A percentile compares a stretch with the other conserved stretches of the same genome.
These are phyloP conservation scores for Basidiobolus heterosporus DNA, from an alignment of 371 early-diverging fungal species.

Conservation along the genomic window DNA sequence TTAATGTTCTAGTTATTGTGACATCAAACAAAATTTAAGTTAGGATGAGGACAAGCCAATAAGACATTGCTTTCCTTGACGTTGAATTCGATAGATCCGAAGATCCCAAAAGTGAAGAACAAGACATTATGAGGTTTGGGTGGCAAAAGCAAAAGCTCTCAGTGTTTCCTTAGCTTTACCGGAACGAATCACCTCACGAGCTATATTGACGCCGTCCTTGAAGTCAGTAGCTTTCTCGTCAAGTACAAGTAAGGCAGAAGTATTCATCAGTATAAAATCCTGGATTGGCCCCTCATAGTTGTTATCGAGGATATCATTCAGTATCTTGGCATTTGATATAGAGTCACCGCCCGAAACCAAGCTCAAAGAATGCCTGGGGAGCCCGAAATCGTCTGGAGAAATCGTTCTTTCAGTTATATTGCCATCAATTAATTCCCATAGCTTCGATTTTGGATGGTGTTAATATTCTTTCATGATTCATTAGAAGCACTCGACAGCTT, in stretches of 20 bases:
- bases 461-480: background rate
- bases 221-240: constrained; percentile 53
- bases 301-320: constrained; percentile 44
- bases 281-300: constrained; percentile 52
- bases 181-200: constrained; percentile 46
- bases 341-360: constrained; percentile 67
- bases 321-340: constrained; percentile 48
- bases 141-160: too few species aligned
- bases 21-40: too few species aligned
- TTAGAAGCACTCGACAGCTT: constrained; percentile 11
- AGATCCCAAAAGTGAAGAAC: too few species aligned
- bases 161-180: constrained; percentile 37
- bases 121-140: too few species aligned
- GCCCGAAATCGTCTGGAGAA: constrained; percentile 75
- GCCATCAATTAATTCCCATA: constrained; percentile 47
- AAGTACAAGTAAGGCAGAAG: constrained; percentile 72
- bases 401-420: constrained; percentile 42
- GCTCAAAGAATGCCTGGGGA: constrained; percentile 49
- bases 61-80: too few species aligned
- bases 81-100: too few species aligned
- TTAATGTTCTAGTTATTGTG: too few species aligned
- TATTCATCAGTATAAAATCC: constrained; percentile 82
- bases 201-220: constrained; percentile 60
- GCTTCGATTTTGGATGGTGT: constrained; percentile 13
- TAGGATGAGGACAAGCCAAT: too few species aligned